Base-by-base conservation (phyloP, 441 rosid genomes). In the Theobroma grandiflorum region DNA sequence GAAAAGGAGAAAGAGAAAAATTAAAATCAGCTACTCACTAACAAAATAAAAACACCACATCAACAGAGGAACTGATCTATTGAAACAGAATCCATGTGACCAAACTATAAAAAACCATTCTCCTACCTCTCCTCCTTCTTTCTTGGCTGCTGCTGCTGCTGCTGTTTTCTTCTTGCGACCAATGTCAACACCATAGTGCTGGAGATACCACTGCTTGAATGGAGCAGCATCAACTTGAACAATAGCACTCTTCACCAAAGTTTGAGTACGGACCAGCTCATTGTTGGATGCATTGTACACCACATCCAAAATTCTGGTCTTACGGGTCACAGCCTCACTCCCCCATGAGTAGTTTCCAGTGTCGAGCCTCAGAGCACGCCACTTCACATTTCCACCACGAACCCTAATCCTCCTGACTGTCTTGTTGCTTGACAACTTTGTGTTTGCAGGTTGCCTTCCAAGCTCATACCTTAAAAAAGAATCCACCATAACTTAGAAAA, bases 151-250 rank as follows among this genome's bases (percentile, higher is more conserved):
- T 26, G 58, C 55, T 26, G 58, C 55, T 45, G 85, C 43, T 16
- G 78, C 75, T 10, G 78, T 18, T 72, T 86, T 88, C 86, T 87
- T 86, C 86, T 87, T 86, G 58, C 87, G 86, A 20, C 90, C 90
- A 77, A 88, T 79, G 38, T 88, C 88, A 77, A 88, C 82, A 59
- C 87, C 87, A 71, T 84, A 88, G 82, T 82, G 90, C 83, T 86
- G 87, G 76, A 82, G 85, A 84, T 86, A 88, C 90, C 89, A 83
- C 74, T 88, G 87, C 67, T 86, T 88, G 74, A 86, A 88, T 2
- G 88, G 89, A n/a, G 87, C 87, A 67, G 89, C 89, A 85, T 88
- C 89, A 78, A 88, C 90, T 77, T 86, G 90, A 78, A 88, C 78
- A 66, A 86, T 88, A 8, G 87, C 86, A 81, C 85, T 83, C 85